Base-by-base conservation (phyloP, 148 eudicot genomes). In the Pharnaceum exiguum region DNA sequence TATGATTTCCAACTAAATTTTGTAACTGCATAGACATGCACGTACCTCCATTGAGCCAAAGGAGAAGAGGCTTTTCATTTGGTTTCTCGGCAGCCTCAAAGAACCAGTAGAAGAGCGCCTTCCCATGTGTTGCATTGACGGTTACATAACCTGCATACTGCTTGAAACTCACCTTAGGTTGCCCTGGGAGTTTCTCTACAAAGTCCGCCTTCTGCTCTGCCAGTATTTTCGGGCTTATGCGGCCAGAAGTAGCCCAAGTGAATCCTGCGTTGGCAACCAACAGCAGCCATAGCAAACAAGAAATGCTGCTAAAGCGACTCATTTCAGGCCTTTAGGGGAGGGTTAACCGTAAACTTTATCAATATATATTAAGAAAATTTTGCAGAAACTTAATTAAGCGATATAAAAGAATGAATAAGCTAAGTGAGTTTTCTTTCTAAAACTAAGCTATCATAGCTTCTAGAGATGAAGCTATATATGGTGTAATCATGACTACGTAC, bases 1-100 rank as follows among this genome's bases (percentile, higher is more conserved):
- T 13, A n/a, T 43, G 5, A 15, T 33, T 12, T 5, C 3, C n/a
- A n/a, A n/a, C n/a, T n/a, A n/a, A 51, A 26, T 55, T n/a, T n/a
- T n/a, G n/a, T n/a, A n/a, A n/a, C n/a, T n/a, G n/a, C n/a, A n/a
- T n/a, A n/a, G n/a, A n/a, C n/a, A n/a, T n/a, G n/a, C n/a, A n/a
- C n/a, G n/a, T 78, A 89, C 97, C 97, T 89, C 97, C 97, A 72
- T 86, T 89, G 24, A 89, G 90, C 95, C 95, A 89, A 17, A 89
- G 72, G 37, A 89, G 76, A 11, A 89, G 57, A 55, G 97, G 97
- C 46, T 83, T 89, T 1, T 60, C 28, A 0, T 65, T 36, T 15
- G 95, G 84, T 1, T 70, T 57, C 0, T 75, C 45, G 2, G 36
- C 55, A 52, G 97, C 97, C 64, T 89, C 90, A 63, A 83, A 86